These are phyloP conservation scores for Ulvella scutata DNA, from an alignment of 139 green algal species.

Conservation along the genomic window DNA sequence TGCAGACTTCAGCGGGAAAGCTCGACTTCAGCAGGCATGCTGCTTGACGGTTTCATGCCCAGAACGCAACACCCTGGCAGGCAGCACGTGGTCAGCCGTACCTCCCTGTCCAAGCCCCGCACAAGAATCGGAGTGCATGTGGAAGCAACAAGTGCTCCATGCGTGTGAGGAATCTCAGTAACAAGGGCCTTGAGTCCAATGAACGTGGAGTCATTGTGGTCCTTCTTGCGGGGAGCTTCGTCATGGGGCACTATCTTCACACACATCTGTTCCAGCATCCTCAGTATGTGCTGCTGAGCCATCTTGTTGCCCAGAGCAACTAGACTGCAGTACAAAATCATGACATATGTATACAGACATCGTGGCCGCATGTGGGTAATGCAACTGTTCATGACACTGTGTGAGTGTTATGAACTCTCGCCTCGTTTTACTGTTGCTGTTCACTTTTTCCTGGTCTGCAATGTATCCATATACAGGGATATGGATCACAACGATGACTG, in stretches of 20 bases:
- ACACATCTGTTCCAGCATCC: constrained; percentile 43
- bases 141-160: not conserved
- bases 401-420: no score
- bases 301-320: constrained; percentile 66
- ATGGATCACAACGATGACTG: not conserved
- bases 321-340: constrained; percentile 33
- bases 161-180: constrained; percentile 13
- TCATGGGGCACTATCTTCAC: constrained; percentile 49
- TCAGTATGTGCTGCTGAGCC: constrained; percentile 30
- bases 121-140: constrained; percentile 9
- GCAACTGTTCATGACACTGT: no score
- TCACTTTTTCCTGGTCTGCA: no score
- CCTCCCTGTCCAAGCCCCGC: no score
- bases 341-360: not conserved
- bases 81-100: no score
- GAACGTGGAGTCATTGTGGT: constrained; percentile 52
- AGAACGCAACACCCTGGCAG: no score
- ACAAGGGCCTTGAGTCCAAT: constrained; percentile 77
- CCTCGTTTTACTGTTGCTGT: no score
- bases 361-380: not conserved
- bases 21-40: no score
- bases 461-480: no score
- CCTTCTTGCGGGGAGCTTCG: constrained; percentile 30
- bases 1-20: no score
- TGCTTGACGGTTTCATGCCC: no score